A percentile compares a stretch with the other conserved stretches of the same genome.
Conservation (phyloP, 345 rosid species). For the Rhodomyrtus tomentosa region DNA sequence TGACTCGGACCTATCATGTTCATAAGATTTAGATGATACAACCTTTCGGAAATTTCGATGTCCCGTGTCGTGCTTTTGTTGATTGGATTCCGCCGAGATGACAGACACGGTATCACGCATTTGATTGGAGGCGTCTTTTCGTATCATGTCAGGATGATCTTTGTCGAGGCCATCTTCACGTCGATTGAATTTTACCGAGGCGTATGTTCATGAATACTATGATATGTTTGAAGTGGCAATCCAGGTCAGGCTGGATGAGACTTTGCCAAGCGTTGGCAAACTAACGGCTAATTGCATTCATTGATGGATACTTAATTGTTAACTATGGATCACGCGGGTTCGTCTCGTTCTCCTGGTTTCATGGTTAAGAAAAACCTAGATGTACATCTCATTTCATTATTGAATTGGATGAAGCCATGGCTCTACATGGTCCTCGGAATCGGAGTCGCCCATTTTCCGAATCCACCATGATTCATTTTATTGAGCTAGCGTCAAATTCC, state of each 20-base stretch:
- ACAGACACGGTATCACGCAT: not conserved
- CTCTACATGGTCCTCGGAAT: not conserved
- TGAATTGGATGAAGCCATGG: not conserved
- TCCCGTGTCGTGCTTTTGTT: not conserved
- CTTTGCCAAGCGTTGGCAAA: not conserved
- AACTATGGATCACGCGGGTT: not conserved
- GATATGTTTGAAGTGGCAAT: not conserved
- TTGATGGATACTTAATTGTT: not conserved
- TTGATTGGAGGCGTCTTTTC: not conserved
- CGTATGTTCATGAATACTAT: not conserved
- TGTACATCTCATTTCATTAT: not conserved
- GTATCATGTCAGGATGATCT: not conserved
- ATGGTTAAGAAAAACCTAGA: too few species aligned
- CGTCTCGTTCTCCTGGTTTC: not conserved
- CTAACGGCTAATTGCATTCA: not conserved
- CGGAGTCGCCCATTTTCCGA: not conserved
- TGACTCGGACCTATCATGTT: not conserved
- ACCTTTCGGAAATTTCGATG: not conserved
- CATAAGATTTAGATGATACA: not conserved
- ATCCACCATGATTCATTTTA: not conserved
- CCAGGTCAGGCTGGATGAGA: accelerated
- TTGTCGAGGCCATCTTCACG: not conserved
- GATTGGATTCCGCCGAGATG: not conserved
- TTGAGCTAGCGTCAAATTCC: accelerated
- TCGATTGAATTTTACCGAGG: not conserved